phyloP scores from a whole-genome alignment of 2,329 filamentous ascomycete species.

The Magnaporthiopsis poae region DNA sequence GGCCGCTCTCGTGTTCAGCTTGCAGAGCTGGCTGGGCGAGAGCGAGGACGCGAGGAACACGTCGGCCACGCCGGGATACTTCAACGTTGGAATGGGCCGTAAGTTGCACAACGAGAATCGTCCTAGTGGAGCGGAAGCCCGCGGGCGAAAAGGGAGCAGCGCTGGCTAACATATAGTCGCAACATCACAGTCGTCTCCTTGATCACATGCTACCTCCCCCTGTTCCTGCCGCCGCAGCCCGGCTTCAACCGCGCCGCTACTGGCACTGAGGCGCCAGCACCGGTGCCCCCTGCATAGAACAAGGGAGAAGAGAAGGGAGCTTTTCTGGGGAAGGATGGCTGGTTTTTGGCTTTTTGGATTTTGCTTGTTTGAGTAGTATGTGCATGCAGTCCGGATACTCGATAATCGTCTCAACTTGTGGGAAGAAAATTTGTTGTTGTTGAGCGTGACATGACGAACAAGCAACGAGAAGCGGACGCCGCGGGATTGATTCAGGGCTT shows the following conservation, averaged over 20 bases:
- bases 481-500: neutral
- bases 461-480: neutral
- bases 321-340: too few relatives aligned
- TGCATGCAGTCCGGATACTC: too few relatives aligned
- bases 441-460: neutral
- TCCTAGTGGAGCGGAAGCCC: too few relatives aligned
- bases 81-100: conserved; percentile 28
- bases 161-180: neutral
- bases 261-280: conserved; percentile 20
- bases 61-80: conserved; percentile 50
- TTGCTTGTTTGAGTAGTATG: neutral
- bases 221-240: conserved; percentile 24
- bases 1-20: conserved; percentile 63
- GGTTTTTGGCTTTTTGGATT: neutral
- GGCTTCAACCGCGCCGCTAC: conserved; percentile 17
- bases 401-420: neutral
- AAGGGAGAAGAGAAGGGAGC: neutral
- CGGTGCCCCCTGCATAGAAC: conserved; percentile 16
- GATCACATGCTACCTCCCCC: conserved; percentile 26
- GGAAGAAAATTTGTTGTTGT: neutral
- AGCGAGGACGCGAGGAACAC: conserved; percentile 56
- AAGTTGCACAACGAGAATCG: conserved; percentile 9
- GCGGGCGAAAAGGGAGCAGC: neutral
- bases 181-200: conserved; percentile 24
- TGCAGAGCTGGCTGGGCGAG: conserved; percentile 71